Evolutionary conservation across 345 rosid species (phyloP), one percentile per base, ranked within the genome.

Genomic region (Adansonia digitata): DNA sequence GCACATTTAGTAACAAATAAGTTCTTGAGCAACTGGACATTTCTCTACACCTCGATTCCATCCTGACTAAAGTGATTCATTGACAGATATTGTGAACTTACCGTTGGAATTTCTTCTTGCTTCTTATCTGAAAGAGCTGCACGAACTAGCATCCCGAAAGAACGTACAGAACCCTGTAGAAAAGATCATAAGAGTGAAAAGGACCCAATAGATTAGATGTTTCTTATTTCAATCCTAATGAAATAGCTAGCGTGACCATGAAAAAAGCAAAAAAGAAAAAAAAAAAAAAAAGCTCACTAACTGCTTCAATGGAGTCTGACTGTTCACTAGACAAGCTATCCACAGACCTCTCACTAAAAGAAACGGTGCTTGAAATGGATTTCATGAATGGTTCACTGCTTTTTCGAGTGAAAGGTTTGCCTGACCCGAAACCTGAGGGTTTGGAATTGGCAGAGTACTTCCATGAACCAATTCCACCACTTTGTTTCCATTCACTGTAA

Each of bases 401-500:
- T 81, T 88, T 92, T 42, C 96, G 83, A 26, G 83, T 60, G 72
- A 92, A 94, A 2, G 83, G 83, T 75, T 88, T 92, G 31, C 78
- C 84, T 7, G 77, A 76, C 34, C 77, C 85, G 14, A 81, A 80
- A 31, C 78, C 40, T 37, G 77, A 24, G 29, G 88, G 85, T 67
- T 88, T 95, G 69, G 77, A 66, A 75, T 79, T 91, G 46, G 83
- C 88, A 48, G 84, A 87, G 59, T 82, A 85, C 72, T 91, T 92
- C 94, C 92, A 94, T 0, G 87, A 74, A 52, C 98, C 96, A 60
- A 72, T 74, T 60, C 84, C 97, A 79, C 96, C 98, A 26, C 75
- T 82, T 68, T 82, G 85, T 81, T 90, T 94, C 98, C 98, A 92
- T 37, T 91, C 97, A 55, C 81, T 67, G 59, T 90, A 94, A 46